Conservation (phyloP, 2,329 filamentous ascomycete species). For the Leptodontidium sp. region DNA sequence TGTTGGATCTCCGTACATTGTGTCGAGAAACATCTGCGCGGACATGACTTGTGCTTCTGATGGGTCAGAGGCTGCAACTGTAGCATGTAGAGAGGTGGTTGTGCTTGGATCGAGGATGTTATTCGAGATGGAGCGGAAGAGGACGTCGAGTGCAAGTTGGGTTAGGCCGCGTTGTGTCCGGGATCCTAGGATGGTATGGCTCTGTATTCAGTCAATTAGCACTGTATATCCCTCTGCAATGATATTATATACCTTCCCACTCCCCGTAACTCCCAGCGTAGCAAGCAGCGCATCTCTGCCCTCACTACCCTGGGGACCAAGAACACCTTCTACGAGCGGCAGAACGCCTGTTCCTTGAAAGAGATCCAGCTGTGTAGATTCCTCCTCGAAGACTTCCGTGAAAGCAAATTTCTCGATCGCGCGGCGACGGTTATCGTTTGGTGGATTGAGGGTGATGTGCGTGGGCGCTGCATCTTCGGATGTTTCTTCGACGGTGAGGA, state of each 20-base stretch:
- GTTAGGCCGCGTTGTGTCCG: slow-evolving; percentile 87
- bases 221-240: not conserved
- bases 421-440: slow-evolving; percentile 81
- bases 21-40: slow-evolving; percentile 80
- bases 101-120: slow-evolving; percentile 71
- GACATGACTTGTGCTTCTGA: slow-evolving; percentile 82
- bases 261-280: slow-evolving; percentile 92
- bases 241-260: slow-evolving; percentile 77
- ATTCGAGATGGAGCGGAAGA: slow-evolving; percentile 82
- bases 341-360: slow-evolving; percentile 83
- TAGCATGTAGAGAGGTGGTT: slow-evolving; percentile 71
- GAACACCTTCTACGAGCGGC: slow-evolving; percentile 79
- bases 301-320: slow-evolving; percentile 75
- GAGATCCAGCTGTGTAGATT: slow-evolving; percentile 83
- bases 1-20: slow-evolving; percentile 72
- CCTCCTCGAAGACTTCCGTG: slow-evolving; percentile 90
- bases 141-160: slow-evolving; percentile 87
- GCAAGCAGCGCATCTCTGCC: slow-evolving; percentile 90
- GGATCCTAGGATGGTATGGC: slow-evolving; percentile 93
- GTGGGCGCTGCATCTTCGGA: slow-evolving; percentile 60
- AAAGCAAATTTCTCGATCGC: slow-evolving; percentile 95
- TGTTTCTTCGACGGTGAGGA: slow-evolving; percentile 77
- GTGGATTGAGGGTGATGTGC: slow-evolving; percentile 80
- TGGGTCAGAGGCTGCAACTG: slow-evolving; percentile 77
- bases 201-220: slow-evolving; percentile 59